phyloP scores from a whole-genome alignment of 2,329 filamentous ascomycete species.

The Ceratocystis smalleyi region DNA sequence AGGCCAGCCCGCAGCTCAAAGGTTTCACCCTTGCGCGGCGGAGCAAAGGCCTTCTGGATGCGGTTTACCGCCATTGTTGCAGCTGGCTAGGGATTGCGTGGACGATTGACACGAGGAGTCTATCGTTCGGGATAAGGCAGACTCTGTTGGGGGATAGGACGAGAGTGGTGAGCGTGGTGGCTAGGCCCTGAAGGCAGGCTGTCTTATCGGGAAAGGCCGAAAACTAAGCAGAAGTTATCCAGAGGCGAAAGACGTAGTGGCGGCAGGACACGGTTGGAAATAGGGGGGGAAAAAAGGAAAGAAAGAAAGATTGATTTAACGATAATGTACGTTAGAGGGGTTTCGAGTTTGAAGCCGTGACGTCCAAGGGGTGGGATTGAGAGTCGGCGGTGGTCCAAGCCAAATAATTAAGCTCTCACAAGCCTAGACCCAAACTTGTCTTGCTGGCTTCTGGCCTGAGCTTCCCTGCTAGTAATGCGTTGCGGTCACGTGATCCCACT shows the following conservation, averaged over 20 bases:
- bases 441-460: slow-evolving; percentile 14
- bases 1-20: slow-evolving; percentile 91
- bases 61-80: slow-evolving; percentile 76
- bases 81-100: not conserved
- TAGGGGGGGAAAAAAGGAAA: not conserved
- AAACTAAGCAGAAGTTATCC: not conserved
- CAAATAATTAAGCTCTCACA: not conserved
- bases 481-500: not conserved
- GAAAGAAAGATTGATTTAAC: not conserved
- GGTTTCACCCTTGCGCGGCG: slow-evolving; percentile 90
- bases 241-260: not conserved
- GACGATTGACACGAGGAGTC: not conserved
- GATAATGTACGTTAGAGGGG: not conserved
- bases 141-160: not conserved
- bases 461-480: not conserved
- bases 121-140: not conserved
- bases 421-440: slow-evolving; percentile 4
- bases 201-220: not conserved
- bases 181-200: not conserved
- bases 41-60: slow-evolving; percentile 83
- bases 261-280: not conserved
- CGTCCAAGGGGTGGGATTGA: slow-evolving; percentile 6
- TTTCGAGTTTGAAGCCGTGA: not conserved
- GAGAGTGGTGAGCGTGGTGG: not conserved
- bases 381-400: not conserved